phyloP scores from a whole-genome alignment of 192 early-diverging fungal species.

The Podila clonocystis region DNA sequence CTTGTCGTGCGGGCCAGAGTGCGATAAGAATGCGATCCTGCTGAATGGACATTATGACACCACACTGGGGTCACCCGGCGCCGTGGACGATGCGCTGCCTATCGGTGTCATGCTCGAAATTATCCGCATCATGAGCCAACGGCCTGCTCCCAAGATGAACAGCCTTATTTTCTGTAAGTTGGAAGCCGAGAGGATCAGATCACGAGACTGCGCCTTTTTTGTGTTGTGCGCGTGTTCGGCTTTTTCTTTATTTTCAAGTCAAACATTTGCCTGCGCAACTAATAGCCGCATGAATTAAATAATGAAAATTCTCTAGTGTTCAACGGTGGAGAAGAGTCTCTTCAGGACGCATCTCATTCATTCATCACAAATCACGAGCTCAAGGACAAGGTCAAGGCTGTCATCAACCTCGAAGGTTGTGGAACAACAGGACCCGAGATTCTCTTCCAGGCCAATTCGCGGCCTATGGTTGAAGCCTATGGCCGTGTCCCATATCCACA shows the following conservation, averaged over 20 bases:
- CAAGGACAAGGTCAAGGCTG: slow-evolving; percentile 60
- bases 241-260: not conserved
- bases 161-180: slow-evolving; percentile 60
- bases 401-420: slow-evolving; percentile 83
- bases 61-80: slow-evolving; percentile 64
- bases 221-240: not conserved
- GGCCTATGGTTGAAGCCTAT: slow-evolving; percentile 75
- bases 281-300: not conserved
- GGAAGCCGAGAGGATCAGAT: not conserved
- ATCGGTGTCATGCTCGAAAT: slow-evolving; percentile 77
- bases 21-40: slow-evolving; percentile 70
- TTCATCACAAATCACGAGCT: slow-evolving; percentile 71
- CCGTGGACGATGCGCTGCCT: slow-evolving; percentile 71
- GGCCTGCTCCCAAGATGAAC: slow-evolving; percentile 53
- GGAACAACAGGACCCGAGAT: slow-evolving; percentile 73
- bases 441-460: slow-evolving; percentile 80
- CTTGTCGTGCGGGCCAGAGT: slow-evolving; percentile 70
- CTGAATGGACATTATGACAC: slow-evolving; percentile 78
- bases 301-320: slow-evolving; percentile 58
- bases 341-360: slow-evolving; percentile 80
- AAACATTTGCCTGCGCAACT: not conserved
- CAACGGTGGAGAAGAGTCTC: slow-evolving; percentile 81
- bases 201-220: not conserved
- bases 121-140: slow-evolving; percentile 59
- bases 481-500: slow-evolving; percentile 70